Conservation (phyloP, 2,329 filamentous ascomycete species). For the Ascochyta fabae region DNA sequence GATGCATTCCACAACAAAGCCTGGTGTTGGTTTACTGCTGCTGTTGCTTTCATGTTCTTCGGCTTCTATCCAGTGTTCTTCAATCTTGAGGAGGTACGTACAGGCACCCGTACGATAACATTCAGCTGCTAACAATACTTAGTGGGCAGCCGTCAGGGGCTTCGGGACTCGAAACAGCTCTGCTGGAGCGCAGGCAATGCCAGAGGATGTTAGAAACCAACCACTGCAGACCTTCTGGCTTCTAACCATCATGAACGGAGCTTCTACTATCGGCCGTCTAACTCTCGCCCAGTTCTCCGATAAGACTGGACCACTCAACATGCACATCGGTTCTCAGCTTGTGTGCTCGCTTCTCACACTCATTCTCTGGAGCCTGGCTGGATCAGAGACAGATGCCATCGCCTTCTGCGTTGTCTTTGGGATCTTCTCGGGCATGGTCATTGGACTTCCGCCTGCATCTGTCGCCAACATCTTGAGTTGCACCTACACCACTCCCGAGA, state of each 20-base stretch:
- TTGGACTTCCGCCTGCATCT: slow-evolving; percentile 58
- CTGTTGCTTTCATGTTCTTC: slow-evolving; percentile 57
- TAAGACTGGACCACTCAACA: slow-evolving; percentile 53
- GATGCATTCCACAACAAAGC: slow-evolving; percentile 53
- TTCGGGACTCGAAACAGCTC: slow-evolving; percentile 49
- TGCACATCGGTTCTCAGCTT: slow-evolving; percentile 53
- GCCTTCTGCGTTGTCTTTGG: slow-evolving; percentile 59
- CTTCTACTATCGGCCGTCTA: slow-evolving; percentile 56
- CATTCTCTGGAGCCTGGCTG: slow-evolving; percentile 53
- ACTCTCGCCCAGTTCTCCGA: slow-evolving; percentile 55
- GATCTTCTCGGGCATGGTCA: slow-evolving; percentile 56
- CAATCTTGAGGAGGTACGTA: slow-evolving; percentile 57
- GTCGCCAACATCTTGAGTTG: slow-evolving; percentile 55
- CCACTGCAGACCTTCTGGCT: slow-evolving; percentile 57
- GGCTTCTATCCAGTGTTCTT: slow-evolving; percentile 62
- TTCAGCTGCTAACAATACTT: slow-evolving; percentile 20
- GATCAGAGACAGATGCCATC: slow-evolving; percentile 49
- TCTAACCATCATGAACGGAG: slow-evolving; percentile 58
- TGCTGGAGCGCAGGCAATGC: not conserved
- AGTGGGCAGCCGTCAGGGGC: slow-evolving; percentile 55
- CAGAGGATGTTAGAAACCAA: slow-evolving; percentile 29
- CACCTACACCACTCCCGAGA: slow-evolving; percentile 41
- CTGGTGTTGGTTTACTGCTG: slow-evolving; percentile 54
- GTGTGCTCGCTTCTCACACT: slow-evolving; percentile 53
- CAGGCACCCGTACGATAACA: not conserved